These are phyloP conservation scores for Tricholoma matsutake DNA, from an alignment of 768 basidiomycete species.

Conservation along the genomic window DNA sequence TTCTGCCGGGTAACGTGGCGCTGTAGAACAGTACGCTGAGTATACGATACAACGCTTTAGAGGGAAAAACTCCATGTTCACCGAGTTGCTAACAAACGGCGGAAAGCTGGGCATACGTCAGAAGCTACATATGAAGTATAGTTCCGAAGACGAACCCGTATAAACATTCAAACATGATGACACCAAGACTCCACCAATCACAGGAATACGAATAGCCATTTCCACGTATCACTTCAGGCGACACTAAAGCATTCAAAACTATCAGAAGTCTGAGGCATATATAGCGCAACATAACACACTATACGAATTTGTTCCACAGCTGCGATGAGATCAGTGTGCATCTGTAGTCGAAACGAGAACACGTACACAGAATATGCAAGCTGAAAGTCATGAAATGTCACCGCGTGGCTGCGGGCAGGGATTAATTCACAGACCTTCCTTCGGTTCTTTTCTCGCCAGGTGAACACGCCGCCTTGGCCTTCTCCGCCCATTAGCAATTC, in stretches of 20 bases:
- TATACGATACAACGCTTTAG: slow-evolving; percentile 5
- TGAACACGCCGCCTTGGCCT: slow-evolving; percentile 82
- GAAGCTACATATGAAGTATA: slow-evolving; percentile 11
- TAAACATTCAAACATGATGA: slow-evolving; percentile 95
- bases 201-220: slow-evolving; percentile 93
- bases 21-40: slow-evolving; percentile 35
- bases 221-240: slow-evolving; percentile 85
- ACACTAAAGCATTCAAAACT: slow-evolving; percentile 51
- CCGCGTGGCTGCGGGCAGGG: slow-evolving; percentile 20
- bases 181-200: slow-evolving; percentile 98
- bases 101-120: slow-evolving; percentile 60
- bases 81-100: slow-evolving; percentile 93
- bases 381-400: slow-evolving; percentile 36
- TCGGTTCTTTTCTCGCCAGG: slow-evolving; percentile 93
- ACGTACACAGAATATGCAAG: slow-evolving; percentile 87
- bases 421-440: slow-evolving; percentile 61
- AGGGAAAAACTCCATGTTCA: slow-evolving; percentile 34
- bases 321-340: slow-evolving; percentile 32
- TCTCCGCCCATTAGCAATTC: slow-evolving; percentile 83
- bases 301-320: slow-evolving; percentile 84
- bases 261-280: background rate
- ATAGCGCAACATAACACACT: slow-evolving; percentile 47
- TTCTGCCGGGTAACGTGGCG: slow-evolving; percentile 95
- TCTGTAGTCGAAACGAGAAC: slow-evolving; percentile 11
- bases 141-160: slow-evolving; percentile 62